Evolutionary conservation across 2,329 filamentous ascomycete genomes (phyloP), one percentile per base, ranked within the genome.

Genomic region (Trichophyton equinum): DNA sequence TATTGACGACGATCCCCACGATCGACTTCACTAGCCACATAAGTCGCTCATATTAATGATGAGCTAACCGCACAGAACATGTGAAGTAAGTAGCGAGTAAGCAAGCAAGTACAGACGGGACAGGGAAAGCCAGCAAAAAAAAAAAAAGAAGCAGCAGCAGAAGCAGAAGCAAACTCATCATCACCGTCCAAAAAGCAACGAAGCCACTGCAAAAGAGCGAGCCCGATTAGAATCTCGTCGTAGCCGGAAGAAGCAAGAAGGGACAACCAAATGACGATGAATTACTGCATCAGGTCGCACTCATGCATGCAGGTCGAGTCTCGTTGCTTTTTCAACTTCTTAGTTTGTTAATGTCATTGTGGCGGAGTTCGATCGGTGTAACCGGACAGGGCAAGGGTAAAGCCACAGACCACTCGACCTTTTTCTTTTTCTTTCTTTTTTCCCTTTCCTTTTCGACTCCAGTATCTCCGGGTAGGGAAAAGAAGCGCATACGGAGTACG

Each of bases 221-320:
- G 20, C 44, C 44, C 44, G 44, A 47, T 47, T 25, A 20, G 44
- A 47, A 47, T 22, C 44, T 22, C 20, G 20, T 47, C 44, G 44
- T 47, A 47, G n/a, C 57, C 36, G 30, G 57, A 47, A 58, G 57
- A 46, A 58, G 57, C 11, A 44, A 44, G 25, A 58, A 58, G 44
- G 22, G 27, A 7, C 30, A 30, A 44, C 27, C 22, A 30, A 18
- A 53, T 53, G 49, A 53, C 49, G 49, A 53, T 53, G 49, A 33
- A 53, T 53, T 53, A 53, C 49, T 33, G 49, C 49, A 53, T 33
- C 22, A 53, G 49, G 22, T 33, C 49, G 49, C 49, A 53, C 33
- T 33, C 49, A 27, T 53, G 49, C 44, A 47, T 47, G 44, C 44
- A 47, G 18, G 18, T 47, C 7, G 18, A 20, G 20, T 9, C n/a